These are phyloP conservation scores for Scheffersomyces segobiensis DNA, from an alignment of 1,139 yeast species.

Conservation along the genomic window DNA sequence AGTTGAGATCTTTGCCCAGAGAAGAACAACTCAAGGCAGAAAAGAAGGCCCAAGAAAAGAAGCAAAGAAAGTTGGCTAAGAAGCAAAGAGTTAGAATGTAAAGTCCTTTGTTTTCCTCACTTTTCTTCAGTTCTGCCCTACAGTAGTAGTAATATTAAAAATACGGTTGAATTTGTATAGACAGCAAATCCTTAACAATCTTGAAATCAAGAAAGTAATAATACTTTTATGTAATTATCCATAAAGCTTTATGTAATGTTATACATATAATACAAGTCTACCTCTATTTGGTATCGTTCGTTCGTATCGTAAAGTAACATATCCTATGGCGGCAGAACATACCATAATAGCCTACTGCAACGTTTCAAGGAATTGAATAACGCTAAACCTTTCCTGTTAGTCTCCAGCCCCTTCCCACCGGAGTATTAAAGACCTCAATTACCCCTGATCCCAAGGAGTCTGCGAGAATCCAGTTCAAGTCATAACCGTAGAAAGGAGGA, in stretches of 20 bases:
- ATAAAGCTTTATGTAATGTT: background rate
- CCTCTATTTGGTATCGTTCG: background rate
- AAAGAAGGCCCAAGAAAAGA: slow-evolving; percentile 55
- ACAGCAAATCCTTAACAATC: background rate
- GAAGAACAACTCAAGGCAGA: slow-evolving; percentile 77
- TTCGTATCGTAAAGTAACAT: background rate
- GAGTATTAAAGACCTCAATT: slow-evolving; percentile 65
- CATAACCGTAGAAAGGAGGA: slow-evolving; percentile 60
- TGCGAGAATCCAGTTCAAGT: slow-evolving; percentile 62
- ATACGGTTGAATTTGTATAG: background rate
- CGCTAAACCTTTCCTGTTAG: slow-evolving; percentile 48
- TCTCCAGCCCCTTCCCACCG: slow-evolving; percentile 72
- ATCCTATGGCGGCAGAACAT: background rate
- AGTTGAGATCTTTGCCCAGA: slow-evolving; percentile 57
- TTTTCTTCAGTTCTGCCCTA: background rate
- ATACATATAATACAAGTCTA: background rate
- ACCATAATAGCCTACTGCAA: background rate
- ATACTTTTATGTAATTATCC: background rate
- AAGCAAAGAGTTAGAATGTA: slow-evolving; percentile 44
- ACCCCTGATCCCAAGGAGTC: slow-evolving; percentile 71
- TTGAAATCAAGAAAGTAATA: background rate
- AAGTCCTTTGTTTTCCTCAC: slow-evolving; percentile 1
- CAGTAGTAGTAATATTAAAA: background rate
- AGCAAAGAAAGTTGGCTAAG: slow-evolving; percentile 42
- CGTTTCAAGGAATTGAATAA: background rate